Evolutionary conservation across 352 stramenopile genomes (phyloP), one percentile per base, ranked within the genome.

Genomic region (Halophytophthora polymorphica): DNA sequence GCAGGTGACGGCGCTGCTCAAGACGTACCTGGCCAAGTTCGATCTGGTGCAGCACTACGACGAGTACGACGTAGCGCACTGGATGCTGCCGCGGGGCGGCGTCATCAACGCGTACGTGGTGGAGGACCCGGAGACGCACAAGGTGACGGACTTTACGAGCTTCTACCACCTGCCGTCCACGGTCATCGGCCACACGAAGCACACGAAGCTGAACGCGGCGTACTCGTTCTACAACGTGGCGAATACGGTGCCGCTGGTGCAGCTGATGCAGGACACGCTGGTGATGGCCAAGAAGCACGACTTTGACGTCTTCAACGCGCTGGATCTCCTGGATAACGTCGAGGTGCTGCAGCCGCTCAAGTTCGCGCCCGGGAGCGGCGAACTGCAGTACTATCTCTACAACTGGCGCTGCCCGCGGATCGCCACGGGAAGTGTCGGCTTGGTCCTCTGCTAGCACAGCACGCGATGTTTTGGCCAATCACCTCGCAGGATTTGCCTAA

Each of bases 151-250:
- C 69, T 85, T 99, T 38, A 93, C 83, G 45, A 92, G 83, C 71
- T 99, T 97, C 61, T 99, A 99, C 79, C 96, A 99, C 66, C 65
- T 99, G 47, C 95, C 96, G 36, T 98, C 89, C 18, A 97, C 95
- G 0, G 90, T 99, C 52, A 89, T 99, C 29, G 85, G 90, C 38
- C 81, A 98, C 69, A 60, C 83, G 39, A 98, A 98, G 66, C 90
- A 99, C 80, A 86, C 89, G 33, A 96, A 80, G 38, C 77, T 99
- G 18, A 86, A 89, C 61, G 97, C 97, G 0, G 96, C 83, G n/a
- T 99, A 99, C 71, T 97, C 87, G 40, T 99, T 98, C 63, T 99
- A 99, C 82, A 99, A 99, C 52, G 71, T 86, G 12, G 77, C 76
- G 10, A 91, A 56, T 3, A 79, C 75, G 12, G 66, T 89, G 53